Percentiles rank a stretch among this genome's conserved stretches.
Evolutionary conservation across 345 rosid species (phyloP).

Genomic region (Citrus unshiu): DNA sequence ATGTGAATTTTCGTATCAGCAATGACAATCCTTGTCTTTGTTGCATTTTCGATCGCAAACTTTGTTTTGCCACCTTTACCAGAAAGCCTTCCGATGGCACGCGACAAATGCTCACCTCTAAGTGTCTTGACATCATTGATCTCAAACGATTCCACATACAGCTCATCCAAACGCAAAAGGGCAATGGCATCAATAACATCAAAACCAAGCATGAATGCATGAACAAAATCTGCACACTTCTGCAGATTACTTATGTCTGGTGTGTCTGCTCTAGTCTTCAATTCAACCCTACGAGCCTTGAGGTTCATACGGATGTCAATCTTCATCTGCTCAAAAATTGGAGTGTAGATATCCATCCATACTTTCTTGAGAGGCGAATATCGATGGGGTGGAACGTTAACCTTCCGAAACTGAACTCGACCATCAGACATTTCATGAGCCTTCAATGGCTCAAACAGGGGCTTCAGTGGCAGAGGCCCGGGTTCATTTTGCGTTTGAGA

Average conservation of each 20-base stretch:
- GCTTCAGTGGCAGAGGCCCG: conserved; percentile 49
- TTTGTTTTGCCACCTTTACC: conserved; percentile 88
- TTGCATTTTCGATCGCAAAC: conserved; percentile 81
- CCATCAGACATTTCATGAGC: conserved; percentile 92
- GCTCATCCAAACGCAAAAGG: conserved; percentile 74
- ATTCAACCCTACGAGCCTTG: conserved; percentile 73
- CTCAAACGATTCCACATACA: conserved; percentile 78
- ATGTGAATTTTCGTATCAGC: conserved; percentile 84
- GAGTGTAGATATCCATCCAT: conserved; percentile 83
- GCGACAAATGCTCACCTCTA: conserved; percentile 77
- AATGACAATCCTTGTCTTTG: conserved; percentile 79
- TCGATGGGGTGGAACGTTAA: conserved; percentile 76
- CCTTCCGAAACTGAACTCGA: conserved; percentile 58
- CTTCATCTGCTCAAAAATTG: conserved; percentile 81
- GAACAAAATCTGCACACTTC: conserved; percentile 85
- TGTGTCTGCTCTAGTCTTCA: conserved; percentile 68
- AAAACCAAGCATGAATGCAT: conserved; percentile 89
- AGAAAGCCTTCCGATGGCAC: conserved; percentile 80
- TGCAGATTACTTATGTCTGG: conserved; percentile 75
- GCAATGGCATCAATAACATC: conserved; percentile 75
- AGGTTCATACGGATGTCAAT: conserved; percentile 87
- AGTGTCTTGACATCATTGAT: conserved; percentile 92
- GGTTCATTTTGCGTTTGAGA: conserved; percentile 1
- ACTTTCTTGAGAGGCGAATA: conserved; percentile 78
- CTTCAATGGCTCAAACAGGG: conserved; percentile 59